phyloP scores from a whole-genome alignment of 345 rosid genomes.

The Salix brachista region DNA sequence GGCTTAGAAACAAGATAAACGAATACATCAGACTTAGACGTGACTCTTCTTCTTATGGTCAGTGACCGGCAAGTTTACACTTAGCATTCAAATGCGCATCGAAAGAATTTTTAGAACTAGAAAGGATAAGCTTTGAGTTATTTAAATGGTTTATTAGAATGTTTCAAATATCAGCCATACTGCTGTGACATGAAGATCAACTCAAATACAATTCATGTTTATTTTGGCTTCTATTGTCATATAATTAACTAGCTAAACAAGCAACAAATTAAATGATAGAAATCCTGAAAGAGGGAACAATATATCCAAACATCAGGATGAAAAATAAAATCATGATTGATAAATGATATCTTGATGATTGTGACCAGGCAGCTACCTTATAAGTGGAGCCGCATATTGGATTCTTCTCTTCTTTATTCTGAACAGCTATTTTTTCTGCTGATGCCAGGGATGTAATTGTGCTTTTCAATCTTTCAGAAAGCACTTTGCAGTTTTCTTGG shows the following conservation, averaged over 20 bases:
- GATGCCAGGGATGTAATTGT: constrained; percentile 34
- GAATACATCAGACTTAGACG: background rate
- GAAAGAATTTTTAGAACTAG: background rate
- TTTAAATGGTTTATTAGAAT: background rate
- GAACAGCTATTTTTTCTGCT: constrained; percentile 30
- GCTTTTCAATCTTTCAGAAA: constrained; percentile 42
- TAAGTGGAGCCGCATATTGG: constrained; percentile 29
- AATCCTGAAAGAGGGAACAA: constrained; percentile 29
- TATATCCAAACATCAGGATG: constrained; percentile 45
- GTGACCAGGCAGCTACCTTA: constrained; percentile 82
- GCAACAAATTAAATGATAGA: constrained; percentile 6
- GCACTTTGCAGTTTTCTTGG: constrained; percentile 49
- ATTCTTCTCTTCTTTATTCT: constrained; percentile 32
- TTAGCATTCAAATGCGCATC: background rate
- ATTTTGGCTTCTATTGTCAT: background rate
- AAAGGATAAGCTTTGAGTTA: background rate
- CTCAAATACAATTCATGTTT: background rate
- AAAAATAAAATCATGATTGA: constrained; percentile 39
- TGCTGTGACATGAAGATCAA: background rate
- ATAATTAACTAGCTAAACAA: background rate
- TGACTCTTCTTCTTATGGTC: background rate
- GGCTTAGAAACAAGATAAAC: background rate
- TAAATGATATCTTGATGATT: constrained; percentile 41
- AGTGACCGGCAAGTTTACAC: background rate
- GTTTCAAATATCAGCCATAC: background rate